These are phyloP conservation scores for Termitomyces sp. DNA, from an alignment of 1,284 basidiomycete genomes.

Conservation along the genomic window DNA sequence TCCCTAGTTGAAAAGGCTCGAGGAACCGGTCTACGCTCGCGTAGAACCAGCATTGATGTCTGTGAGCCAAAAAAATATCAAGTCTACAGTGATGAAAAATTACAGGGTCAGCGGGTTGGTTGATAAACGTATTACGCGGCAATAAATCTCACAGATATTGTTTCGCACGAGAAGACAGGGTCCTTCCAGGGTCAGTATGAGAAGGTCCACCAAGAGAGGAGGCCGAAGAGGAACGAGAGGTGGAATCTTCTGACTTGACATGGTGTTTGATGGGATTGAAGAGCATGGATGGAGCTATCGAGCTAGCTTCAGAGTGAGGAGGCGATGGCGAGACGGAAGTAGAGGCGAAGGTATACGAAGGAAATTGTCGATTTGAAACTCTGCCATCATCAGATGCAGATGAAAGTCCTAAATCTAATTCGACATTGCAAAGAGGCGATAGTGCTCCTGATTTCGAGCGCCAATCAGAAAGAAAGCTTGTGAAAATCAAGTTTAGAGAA, in stretches of 20 bases:
- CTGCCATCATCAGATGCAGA: background rate
- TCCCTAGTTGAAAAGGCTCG: constrained; percentile 20
- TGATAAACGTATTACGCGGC: background rate
- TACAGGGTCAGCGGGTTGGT: constrained; percentile 2
- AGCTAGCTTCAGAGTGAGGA: constrained; percentile 5
- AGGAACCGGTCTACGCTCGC: constrained; percentile 41
- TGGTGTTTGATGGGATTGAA: background rate
- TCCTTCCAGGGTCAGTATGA: constrained; percentile 8
- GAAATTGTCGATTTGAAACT: background rate
- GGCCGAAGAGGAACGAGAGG: constrained; percentile 3
- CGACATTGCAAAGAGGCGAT: constrained; percentile 1
- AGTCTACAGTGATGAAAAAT: constrained; percentile 31
- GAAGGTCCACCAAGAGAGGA: constrained; percentile 3
- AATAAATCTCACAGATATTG: constrained; percentile 13
- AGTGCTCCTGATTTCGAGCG: background rate
- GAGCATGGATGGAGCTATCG: background rate
- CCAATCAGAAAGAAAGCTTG: background rate
- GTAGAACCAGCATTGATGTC: constrained; percentile 56
- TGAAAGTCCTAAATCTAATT: constrained; percentile 2
- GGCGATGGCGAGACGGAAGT: constrained; percentile 5
- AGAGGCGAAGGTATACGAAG: constrained; percentile 4
- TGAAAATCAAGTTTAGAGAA: background rate
- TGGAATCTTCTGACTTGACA: background rate
- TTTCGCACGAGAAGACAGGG: constrained; percentile 10
- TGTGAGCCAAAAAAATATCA: constrained; percentile 50